Base-by-base conservation (phyloP, 2,329 filamentous ascomycete species). In the Fusarium sp. region DNA sequence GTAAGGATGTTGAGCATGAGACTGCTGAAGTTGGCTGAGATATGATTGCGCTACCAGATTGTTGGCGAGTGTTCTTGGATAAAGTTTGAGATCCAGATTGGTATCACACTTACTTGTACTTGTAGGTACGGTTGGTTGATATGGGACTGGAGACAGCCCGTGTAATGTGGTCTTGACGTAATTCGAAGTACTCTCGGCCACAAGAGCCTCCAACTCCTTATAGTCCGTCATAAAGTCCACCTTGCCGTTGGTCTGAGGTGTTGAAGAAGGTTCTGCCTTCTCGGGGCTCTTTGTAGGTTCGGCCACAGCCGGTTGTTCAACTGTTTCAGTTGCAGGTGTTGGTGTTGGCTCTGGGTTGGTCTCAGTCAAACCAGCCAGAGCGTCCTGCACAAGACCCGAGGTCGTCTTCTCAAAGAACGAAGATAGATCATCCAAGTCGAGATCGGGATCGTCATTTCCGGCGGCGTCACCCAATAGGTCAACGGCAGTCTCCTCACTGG, bases 141-240 rank as follows among this genome's bases (percentile, higher is more conserved):
- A 85, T 0, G 84, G 82, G 35, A 83, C 80, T 22, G 84, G 83
- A 4, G 84, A 85, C 14, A 85, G 70, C 27, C 82, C 83, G 68
- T 84, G 81, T 9, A 85, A 75, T 4, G 84, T 85, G 6, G 82
- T 85, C 65, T 83, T 83, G 44, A 85, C 84, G 61, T 85, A 85
- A 64, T 85, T 83, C 11, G 82, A 83, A 1, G 84, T 85, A 70
- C 84, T 85, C 71, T 85, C 83, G 0, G 83, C 84, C 12, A 85
- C 84, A 24, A 85, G 75, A 9, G 84, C 84, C 67, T 84, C 82
- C 7, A 85, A 77, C 46, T 85, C 84, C 68, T 85, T 83, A 59
- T 84, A 84, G 64, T 85, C 83, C 9, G 80, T 83, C 67, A 79
- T 79, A 44, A 79, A 62, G 44, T 82, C 80, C 40, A 79, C 70